Evolutionary conservation across 2,329 filamentous ascomycete species (phyloP), one percentile per base, ranked within the genome.

Genomic region (Penicillium sp.): DNA sequence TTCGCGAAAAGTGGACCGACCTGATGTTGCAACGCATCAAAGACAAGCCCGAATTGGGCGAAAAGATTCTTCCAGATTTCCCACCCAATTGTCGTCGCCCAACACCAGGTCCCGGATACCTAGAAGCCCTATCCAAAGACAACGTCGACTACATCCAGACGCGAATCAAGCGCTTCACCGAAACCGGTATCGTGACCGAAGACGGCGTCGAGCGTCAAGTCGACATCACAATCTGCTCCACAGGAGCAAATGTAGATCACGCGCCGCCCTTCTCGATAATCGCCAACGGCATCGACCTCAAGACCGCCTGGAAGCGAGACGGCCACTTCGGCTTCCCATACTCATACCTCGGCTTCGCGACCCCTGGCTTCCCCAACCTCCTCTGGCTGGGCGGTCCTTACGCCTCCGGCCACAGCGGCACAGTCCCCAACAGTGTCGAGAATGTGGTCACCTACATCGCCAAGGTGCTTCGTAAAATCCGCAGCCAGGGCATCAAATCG

Each of bases 221-320:
- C 0, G 86, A 89, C 56, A 83, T 84, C 13, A 75, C 89, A 5
- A 84, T 90, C 60, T 90, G 86, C 62, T 84, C 86, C 1, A 91
- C 88, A 0, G 88, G 88, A 1, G 85, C 85, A 8, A 86, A 88
- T 59, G 77, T 80, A 10, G 79, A 84, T 58, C 77, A 82, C 69
- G 74, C 81, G 0, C 85, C 85, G 0, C 80, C 80, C 0, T 90
- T 90, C 59, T 76, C 83, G 0, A 83, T 90, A 58, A 74, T 77
- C 22, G 81, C 83, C 1, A 71, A 79, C 45, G 84, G 81, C 2
- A 69, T 78, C 8, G 79, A 86, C 52, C 73, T 90, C 1, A 71
- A 76, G 10, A 70, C 77, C 8, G 75, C 82, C 1, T 90, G 87
- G 87, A 77, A 75, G 13, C 76, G 76, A 1, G 80, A 78, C 38